Evolutionary conservation across 768 basidiomycete species (phyloP), one percentile per base, ranked within the genome.

Genomic region (Russula brevipes): DNA sequence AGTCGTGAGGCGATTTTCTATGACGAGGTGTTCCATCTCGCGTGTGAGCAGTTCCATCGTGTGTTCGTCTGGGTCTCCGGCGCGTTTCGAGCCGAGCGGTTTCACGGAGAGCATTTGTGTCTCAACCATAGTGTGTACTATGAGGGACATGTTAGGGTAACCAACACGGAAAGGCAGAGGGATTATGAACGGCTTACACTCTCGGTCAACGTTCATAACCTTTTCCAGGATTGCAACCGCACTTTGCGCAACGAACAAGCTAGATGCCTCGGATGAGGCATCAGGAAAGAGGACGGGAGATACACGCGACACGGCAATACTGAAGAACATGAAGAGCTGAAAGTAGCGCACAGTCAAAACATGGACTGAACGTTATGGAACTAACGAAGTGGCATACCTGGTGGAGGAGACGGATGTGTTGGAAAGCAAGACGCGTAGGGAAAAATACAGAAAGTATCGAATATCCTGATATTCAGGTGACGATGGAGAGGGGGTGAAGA

Each of bases 351-450:
- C 2, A 7, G 38, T 54, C 38, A 57, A 17, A 38, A 7, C 19
- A 35, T 52, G 7, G 19, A 36, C 4, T 12, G 14, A 12, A 45
- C 9, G 14, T 16, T 9, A 30, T n/a, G 14, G 12, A 30, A 4
- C 12, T 38, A 31, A 38, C n/a, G 12, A 41, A 5, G 39, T 7
- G 19, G 54, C 57, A 19, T 47, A 68, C 67, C 65, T 91, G 85
- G 69, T 90, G 91, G 44, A 94, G 77, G 73, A 92, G 82, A 42
- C 82, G 75, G 63, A 91, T 80, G 73, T 94, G 88, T 70, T 94
- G 91, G 71, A 86, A 88, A 1, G 83, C 80, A 1, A 88, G 82
- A 12, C 89, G 82, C 6, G 77, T 75, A 0, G 89, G 90, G 74
- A 89, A 85, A 41, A 33, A 66, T 72, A 47, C 30, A 71, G 58